Evolutionary conservation across 768 basidiomycete species (phyloP).

Genomic region (Suillus subaureus): DNA sequence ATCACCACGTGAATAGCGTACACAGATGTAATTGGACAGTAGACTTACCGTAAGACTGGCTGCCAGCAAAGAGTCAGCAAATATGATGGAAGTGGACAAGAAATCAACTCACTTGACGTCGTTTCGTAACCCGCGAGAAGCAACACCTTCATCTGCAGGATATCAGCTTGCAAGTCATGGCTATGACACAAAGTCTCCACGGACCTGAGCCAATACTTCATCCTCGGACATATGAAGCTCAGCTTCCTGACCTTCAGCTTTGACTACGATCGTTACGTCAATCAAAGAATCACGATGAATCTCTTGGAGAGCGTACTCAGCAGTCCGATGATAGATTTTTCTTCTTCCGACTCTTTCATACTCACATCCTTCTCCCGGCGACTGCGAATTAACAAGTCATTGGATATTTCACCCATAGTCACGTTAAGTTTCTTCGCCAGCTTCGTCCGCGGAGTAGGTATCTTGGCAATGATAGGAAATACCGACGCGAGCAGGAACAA

Average conservation of each 20-base stretch:
- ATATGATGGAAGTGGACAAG: not conserved
- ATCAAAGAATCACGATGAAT: not conserved
- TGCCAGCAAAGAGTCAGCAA: not conserved
- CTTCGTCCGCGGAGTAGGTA: constrained; percentile 36
- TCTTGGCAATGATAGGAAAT: constrained; percentile 36
- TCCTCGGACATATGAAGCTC: constrained; percentile 23
- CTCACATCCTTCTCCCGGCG: constrained; percentile 30
- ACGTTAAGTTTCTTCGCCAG: constrained; percentile 31
- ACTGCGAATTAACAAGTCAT: constrained; percentile 39
- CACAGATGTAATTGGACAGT: not conserved
- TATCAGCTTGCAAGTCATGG: not conserved
- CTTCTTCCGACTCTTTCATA: constrained; percentile 22
- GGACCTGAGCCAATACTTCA: constrained; percentile 22
- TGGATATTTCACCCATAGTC: constrained; percentile 41
- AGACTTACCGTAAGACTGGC: constrained; percentile 12
- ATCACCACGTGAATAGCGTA: not conserved
- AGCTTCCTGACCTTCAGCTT: constrained; percentile 33
- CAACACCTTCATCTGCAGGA: constrained; percentile 15
- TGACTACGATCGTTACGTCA: constrained; percentile 29
- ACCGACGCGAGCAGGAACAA: constrained; percentile 40
- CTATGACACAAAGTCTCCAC: not conserved
- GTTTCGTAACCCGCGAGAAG: constrained; percentile 20
- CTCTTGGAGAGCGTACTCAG: constrained; percentile 6
- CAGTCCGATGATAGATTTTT: constrained; percentile 21
- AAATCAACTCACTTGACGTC: constrained; percentile 27